Base-by-base conservation (phyloP, 1,139 yeast species). In the Hyphopichia fennica region DNA sequence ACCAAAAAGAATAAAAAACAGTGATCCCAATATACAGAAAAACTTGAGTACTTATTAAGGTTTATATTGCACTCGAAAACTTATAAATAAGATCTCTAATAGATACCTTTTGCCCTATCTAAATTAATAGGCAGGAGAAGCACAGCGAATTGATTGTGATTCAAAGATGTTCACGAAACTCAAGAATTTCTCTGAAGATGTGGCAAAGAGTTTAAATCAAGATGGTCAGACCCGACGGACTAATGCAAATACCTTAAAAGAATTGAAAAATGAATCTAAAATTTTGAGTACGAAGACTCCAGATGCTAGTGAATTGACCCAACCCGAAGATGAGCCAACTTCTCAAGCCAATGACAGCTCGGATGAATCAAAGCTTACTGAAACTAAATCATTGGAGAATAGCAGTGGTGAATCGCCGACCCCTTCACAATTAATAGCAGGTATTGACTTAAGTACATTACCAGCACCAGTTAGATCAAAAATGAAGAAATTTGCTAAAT, bases 401-500 rank as follows among this genome's bases (percentile, higher is more conserved):
- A 37, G 36, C 14, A 28, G 13, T 10, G 25, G 25, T n/a, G 34
- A 31, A 5, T 20, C 45, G 4, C 47, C 42, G 14, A 15, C 11
- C 4, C 35, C 35, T 3, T 8, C 17, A 6, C 35, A 19, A 20
- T 19, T 18, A 5, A 4, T 31, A 13, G 34, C 34, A 17, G 34
- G 34, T 5, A 59, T 72, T 10, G 68, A 70, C 40, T 50, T 67
- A 31, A 65, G 66, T 9, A 68, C 73, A 2, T 61, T 84, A 28
- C 81, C 90, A 0, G 73, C 74, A 5, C 76, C 75, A 9, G 62
- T 87, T 23, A 75, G 77, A 50, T 67, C 82, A 13, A 86, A 85
- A 54, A 65, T 91, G 63, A 77, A 78, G 47, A 90, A 88, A 67
- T 88, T 88, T 58, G 82, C 79, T 44, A 90, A 89, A 60, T 93